Conservation (phyloP, 2,329 filamentous ascomycete species). For the Fusarium odoratissimum region DNA sequence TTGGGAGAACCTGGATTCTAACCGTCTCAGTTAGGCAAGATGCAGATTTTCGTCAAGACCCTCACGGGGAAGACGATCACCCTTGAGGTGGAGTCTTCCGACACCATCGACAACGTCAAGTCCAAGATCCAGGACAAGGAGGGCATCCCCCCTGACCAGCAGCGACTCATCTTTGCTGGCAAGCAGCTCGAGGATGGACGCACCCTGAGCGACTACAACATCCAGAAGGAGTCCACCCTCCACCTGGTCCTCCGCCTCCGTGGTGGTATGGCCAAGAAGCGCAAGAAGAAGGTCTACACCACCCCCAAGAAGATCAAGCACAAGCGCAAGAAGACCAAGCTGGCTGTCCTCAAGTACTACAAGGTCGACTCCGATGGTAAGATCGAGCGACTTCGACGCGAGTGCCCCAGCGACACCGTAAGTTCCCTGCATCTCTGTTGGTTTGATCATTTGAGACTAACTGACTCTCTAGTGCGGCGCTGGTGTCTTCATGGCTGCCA, state of each 20-base stretch:
- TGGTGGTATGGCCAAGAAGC: constrained; percentile 96
- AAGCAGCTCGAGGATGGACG: constrained; percentile 99
- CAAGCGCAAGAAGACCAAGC: constrained; percentile 99
- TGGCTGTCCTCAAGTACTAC: constrained; percentile 99
- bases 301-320: constrained; percentile 99
- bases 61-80: constrained; percentile 99
- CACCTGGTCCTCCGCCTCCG: constrained; percentile 98
- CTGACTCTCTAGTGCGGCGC: constrained; percentile 84
- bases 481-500: constrained; percentile 99
- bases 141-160: constrained; percentile 98
- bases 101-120: constrained; percentile 99
- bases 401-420: constrained; percentile 93
- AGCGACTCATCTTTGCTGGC: constrained; percentile 99
- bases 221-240: constrained; percentile 99
- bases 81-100: constrained; percentile 99
- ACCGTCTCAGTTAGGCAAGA: constrained; percentile 68
- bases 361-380: constrained; percentile 99
- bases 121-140: constrained; percentile 99
- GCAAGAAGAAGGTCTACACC: constrained; percentile 99
- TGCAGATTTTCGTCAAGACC: constrained; percentile 84
- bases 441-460: fast-evolving
- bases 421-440: constrained; percentile 50
- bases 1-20: constrained; percentile 49
- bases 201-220: constrained; percentile 99
- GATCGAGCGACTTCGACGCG: constrained; percentile 98